Evolutionary conservation across 495 filamentous ascomycete genomes (phyloP).

Genomic region (Barbatosphaeria neglecta): DNA sequence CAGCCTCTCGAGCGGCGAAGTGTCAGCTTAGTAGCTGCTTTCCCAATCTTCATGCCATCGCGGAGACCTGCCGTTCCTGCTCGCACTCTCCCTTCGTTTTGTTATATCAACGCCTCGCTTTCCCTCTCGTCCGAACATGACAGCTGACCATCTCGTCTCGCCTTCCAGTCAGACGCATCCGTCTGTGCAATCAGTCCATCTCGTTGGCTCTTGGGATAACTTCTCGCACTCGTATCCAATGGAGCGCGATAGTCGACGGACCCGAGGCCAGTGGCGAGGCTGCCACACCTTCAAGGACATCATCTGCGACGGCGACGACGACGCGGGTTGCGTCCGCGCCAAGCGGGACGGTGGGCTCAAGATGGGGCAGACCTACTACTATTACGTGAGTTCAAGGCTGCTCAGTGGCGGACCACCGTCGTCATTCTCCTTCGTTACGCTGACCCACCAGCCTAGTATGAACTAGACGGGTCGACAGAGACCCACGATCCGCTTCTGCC

Average conservation of each 20-base stretch:
- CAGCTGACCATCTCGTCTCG: conserved; percentile 9
- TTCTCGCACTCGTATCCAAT: conserved; percentile 66
- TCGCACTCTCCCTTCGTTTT: background rate
- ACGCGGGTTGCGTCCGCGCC: conserved; percentile 26
- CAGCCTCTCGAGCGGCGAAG: background rate
- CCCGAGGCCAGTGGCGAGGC: conserved; percentile 66
- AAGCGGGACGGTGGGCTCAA: conserved; percentile 69
- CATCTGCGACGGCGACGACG: conserved; percentile 61
- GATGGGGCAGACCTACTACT: conserved; percentile 91
- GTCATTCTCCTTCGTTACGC: conserved; percentile 1
- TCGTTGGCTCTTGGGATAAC: conserved; percentile 91
- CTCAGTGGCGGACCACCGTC: background rate
- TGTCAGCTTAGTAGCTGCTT: conserved; percentile 1
- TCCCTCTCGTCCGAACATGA: background rate
- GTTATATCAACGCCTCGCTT: background rate
- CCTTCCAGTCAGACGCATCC: conserved; percentile 48
- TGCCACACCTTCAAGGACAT: conserved; percentile 78
- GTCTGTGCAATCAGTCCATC: conserved; percentile 57
- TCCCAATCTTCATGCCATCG: background rate
- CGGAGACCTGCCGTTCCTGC: background rate
- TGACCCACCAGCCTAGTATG: conserved; percentile 46
- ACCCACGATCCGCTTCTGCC: conserved; percentile 57
- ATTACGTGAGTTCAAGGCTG: conserved; percentile 73
- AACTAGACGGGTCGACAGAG: conserved; percentile 64
- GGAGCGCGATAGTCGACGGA: conserved; percentile 61